phyloP scores from a whole-genome alignment of 202 grass and related monocot species.

The Zoysia matrella region DNA sequence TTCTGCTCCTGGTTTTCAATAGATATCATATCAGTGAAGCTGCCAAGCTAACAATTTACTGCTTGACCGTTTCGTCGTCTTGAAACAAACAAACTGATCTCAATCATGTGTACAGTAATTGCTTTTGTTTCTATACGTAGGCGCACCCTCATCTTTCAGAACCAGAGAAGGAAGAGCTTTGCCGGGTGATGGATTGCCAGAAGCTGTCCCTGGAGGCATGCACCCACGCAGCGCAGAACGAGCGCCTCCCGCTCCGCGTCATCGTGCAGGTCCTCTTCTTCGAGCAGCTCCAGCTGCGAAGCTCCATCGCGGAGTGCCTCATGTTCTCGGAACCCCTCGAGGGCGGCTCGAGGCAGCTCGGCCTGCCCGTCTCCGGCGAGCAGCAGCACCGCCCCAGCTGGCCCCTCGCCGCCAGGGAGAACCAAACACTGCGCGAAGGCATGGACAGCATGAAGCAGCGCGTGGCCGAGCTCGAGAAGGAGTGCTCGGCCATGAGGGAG shows the following conservation, averaged over 20 bases:
- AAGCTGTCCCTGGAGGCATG: too few relatives aligned
- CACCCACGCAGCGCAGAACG: too few relatives aligned
- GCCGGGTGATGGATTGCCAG: constrained; percentile 53
- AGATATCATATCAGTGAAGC: neutral
- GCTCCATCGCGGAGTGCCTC: constrained; percentile 73
- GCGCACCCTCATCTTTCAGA: constrained; percentile 71
- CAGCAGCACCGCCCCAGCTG: constrained; percentile 44
- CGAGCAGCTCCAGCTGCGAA: constrained; percentile 85
- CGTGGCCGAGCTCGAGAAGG: constrained; percentile 16
- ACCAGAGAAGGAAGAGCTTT: constrained; percentile 70
- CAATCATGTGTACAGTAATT: neutral
- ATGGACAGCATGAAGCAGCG: constrained; percentile 75
- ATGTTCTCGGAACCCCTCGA: constrained; percentile 76
- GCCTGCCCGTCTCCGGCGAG: constrained; percentile 39
- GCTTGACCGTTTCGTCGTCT: constrained; percentile 10
- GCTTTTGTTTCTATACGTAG: constrained; percentile 35
- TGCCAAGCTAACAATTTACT: neutral
- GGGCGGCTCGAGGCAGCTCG: constrained; percentile 51
- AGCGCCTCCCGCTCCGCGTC: too few relatives aligned
- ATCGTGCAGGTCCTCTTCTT: constrained; percentile 57
- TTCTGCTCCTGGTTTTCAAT: neutral
- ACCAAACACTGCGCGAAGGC: constrained; percentile 57
- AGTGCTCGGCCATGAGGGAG: constrained; percentile 53
- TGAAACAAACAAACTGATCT: neutral
- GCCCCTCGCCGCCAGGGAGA: constrained; percentile 54